Evolutionary conservation across 176 grass and related monocot genomes (phyloP).

Genomic region (Oropetium thomaeum): DNA sequence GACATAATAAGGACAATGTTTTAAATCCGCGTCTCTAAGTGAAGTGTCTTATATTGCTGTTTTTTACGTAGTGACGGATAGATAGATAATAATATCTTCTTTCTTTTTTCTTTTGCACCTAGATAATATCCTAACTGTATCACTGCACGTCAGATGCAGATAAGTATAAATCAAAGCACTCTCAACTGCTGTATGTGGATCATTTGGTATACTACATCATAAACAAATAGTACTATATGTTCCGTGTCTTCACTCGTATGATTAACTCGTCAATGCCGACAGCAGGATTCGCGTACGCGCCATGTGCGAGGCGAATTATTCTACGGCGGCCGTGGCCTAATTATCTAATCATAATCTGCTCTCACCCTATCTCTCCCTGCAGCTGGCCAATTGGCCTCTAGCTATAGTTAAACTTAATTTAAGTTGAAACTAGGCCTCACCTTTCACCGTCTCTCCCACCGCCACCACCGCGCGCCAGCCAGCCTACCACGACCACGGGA

Average conservation of each 20-base stretch:
- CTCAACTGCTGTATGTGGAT: not conserved
- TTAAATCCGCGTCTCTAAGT: too few species aligned
- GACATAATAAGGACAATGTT: too few species aligned
- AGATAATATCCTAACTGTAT: not conserved
- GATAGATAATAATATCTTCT: too few species aligned
- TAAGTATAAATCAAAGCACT: not conserved
- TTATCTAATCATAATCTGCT: constrained; percentile 4
- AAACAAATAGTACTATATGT: not conserved
- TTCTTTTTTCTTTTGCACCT: too few species aligned
- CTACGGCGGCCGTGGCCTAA: not conserved
- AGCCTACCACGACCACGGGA: too few species aligned
- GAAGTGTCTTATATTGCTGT: too few species aligned
- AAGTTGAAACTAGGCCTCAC: constrained; percentile 16
- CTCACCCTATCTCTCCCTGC: too few species aligned
- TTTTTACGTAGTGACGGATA: too few species aligned
- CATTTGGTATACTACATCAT: not conserved
- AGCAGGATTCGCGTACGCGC: constrained; percentile 31
- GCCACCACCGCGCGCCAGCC: too few species aligned
- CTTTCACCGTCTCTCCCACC: too few species aligned
- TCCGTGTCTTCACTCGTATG: constrained; percentile 2
- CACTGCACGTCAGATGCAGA: not conserved
- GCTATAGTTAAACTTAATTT: not conserved
- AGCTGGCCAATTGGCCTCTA: not conserved
- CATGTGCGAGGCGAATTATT: constrained; percentile 39
- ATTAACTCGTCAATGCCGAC: constrained; percentile 34